Percentiles rank a stretch among this genome's conserved stretches.
These are phyloP conservation scores for Periconia macrospinosa DNA, from an alignment of 2,329 filamentous ascomycete genomes.

Conservation along the genomic window DNA sequence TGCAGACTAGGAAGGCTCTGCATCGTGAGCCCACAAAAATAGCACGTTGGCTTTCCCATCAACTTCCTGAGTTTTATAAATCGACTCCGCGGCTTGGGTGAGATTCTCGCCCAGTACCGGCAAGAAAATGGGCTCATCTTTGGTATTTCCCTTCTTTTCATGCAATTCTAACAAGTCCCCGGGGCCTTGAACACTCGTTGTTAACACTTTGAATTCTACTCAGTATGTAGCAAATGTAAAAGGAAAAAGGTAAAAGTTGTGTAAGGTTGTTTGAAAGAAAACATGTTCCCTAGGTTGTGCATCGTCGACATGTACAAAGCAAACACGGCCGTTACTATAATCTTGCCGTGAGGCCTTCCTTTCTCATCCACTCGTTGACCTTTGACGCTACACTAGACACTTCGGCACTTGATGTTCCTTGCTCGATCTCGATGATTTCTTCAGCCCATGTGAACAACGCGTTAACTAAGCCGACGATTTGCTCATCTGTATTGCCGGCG, in stretches of 20 bases:
- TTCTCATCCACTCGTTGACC: no score
- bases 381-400: not conserved
- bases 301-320: no score
- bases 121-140: not conserved
- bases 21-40: slow-evolving; percentile 10
- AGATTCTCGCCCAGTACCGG: not conserved
- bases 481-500: not conserved
- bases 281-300: no score
- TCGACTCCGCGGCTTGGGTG: not conserved
- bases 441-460: not conserved
- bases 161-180: not conserved
- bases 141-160: not conserved
- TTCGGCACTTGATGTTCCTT: not conserved
- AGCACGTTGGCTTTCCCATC: slow-evolving; percentile 7
- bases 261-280: no score
- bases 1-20: not conserved
- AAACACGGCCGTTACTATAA: no score
- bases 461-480: not conserved
- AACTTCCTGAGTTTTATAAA: not conserved
- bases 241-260: no score
- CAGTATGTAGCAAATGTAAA: no score
- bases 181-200: no score
- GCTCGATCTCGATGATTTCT: not conserved
- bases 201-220: no score
- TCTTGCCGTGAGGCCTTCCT: no score